Evolutionary conservation across 306 rosid species (phyloP), one percentile per base, ranked within the genome.

Genomic region (Trifolium repens): DNA sequence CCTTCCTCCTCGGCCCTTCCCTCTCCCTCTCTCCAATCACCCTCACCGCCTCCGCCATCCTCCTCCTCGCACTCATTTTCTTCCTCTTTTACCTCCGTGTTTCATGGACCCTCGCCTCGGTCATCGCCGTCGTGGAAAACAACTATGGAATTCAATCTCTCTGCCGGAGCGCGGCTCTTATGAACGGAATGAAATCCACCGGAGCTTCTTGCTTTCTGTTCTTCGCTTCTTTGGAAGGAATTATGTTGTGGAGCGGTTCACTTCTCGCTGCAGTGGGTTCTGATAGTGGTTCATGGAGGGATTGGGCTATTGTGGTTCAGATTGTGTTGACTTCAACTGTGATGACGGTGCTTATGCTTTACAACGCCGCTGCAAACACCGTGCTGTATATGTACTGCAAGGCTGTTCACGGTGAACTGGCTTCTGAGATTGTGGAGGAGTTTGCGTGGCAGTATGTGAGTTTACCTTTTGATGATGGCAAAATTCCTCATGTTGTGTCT

Each of bases 401-500:
- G 85, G 87, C 87, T 0, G 66, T 80, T 15, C 80, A 80, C n/a
- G 87, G 87, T 14, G 87, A 84, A 54, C 85, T 84, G 14, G 87
- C 83, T 1, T 2, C 32, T 13, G 87, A 84, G 55, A 84, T 84
- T 43, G 97, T 84, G 0, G 85, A 84, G 73, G 97, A 92, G 71
- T 80, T 84, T 37, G 80, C 87, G 0, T 69, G 83, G 71, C 83
- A 84, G 72, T 84, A 84, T 65, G 88, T 90, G 1, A 63, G 86
- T 83, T 69, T 92, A 79, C 96, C 96, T 13, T 90, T 88, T 67
- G 93, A 88, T 74, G 88, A 88, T 11, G 88, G 67, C 4, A 92
- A 92, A 69, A 77, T 92, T 15, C 96, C 97, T 46, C 96, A 82
- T 71, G 58, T 90, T 40, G 96, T 92, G 65, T 92, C 97, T 1